phyloP scores from a whole-genome alignment of 1,139 yeast species.

The Petasospora rhodanensis region DNA sequence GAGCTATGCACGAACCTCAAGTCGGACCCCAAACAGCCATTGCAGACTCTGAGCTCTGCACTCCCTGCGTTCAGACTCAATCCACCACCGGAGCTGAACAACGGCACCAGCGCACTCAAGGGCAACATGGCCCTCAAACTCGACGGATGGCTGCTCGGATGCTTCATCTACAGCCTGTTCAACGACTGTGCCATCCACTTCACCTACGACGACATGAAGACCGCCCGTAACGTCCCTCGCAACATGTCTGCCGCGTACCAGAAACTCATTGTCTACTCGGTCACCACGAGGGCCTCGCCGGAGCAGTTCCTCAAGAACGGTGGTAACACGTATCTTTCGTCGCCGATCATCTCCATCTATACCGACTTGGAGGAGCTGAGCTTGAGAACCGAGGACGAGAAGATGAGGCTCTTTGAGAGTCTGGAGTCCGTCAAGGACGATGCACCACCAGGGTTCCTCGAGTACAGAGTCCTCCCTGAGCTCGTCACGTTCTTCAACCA shows the following conservation, averaged over 20 bases:
- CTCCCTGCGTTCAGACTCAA: conserved; percentile 32
- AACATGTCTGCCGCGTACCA: conserved; percentile 25
- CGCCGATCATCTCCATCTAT: conserved; percentile 45
- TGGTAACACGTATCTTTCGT: conserved; percentile 34
- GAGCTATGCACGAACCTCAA: conserved; percentile 58
- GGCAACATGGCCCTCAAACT: conserved; percentile 34
- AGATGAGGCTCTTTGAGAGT: conserved; percentile 48
- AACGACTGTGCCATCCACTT: conserved; percentile 20
- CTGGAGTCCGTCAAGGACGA: conserved; percentile 31
- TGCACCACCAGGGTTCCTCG: conserved; percentile 59
- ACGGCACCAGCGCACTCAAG: conserved; percentile 42
- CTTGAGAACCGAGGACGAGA: conserved; percentile 46
- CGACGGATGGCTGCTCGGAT: conserved; percentile 65
- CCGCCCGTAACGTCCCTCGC: conserved; percentile 28
- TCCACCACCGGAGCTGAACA: conserved; percentile 41
- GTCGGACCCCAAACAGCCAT: conserved; percentile 47
- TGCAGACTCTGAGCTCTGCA: conserved; percentile 26
- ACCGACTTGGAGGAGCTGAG: conserved; percentile 49
- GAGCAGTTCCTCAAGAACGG: conserved; percentile 49
- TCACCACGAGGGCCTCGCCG: conserved; percentile 42
- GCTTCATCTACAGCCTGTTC: conserved; percentile 47
- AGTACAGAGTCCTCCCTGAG: conserved; percentile 65
- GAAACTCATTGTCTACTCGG: conserved; percentile 29
- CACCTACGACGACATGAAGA: conserved; percentile 21
- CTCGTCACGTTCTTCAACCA: conserved; percentile 39